Conservation (phyloP, 2,329 filamentous ascomycete species). For the Fusarium camptoceras region DNA sequence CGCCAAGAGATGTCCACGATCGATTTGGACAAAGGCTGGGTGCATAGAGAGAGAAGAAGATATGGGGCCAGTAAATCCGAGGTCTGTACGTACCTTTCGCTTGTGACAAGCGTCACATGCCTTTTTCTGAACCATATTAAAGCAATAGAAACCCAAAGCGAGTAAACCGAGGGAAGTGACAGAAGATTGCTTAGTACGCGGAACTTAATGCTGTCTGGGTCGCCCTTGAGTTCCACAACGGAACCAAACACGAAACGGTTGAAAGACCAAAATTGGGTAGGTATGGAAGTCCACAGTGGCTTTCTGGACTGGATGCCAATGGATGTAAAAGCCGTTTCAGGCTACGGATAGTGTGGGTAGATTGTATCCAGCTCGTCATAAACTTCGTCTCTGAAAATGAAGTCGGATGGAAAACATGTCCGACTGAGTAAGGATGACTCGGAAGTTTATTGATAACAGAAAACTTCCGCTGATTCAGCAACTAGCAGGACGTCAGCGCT, state of each 20-base stretch:
- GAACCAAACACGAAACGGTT: neutral
- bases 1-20: conserved; percentile 17
- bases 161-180: neutral
- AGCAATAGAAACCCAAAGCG: neutral
- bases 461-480: conserved; percentile 36
- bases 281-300: neutral
- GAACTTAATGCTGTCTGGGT: neutral
- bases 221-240: neutral
- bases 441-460: conserved; percentile 4
- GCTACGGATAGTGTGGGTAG: neutral
- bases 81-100: conserved; percentile 38
- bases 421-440: neutral
- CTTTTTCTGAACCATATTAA: conserved; percentile 27
- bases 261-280: neutral
- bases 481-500: neutral
- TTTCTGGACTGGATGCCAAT: neutral
- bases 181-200: neutral
- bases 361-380: neutral
- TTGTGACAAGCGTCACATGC: conserved; percentile 43
- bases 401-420: conserved; percentile 15
- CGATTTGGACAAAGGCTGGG: neutral
- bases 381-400: neutral
- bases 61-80: neutral
- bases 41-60: neutral
- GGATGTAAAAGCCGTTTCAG: neutral